Base-by-base conservation (phyloP, 192 early-diverging fungal genomes). In the Lobulomyces angularis region DNA sequence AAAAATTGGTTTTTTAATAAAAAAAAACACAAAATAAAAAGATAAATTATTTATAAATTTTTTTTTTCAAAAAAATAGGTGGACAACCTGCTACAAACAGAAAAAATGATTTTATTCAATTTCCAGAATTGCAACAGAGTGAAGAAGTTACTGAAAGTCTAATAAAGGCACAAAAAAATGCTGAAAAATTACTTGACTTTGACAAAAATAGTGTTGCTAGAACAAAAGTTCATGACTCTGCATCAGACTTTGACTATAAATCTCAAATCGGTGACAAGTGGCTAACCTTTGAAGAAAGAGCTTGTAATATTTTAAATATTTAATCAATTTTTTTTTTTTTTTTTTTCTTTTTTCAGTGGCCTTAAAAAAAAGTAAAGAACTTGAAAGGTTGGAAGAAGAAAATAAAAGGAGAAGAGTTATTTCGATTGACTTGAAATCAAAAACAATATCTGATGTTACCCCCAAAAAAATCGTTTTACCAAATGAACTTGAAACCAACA, bases 201-300 rank as follows among this genome's bases (percentile, higher is more conserved):
- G 56, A 69, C 29, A 25, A 52, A 4, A 61, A 69, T 37, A 51
- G 56, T 32, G 39, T 47, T 7, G 58, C 55, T 3, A 31, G 66
- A 23, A 69, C 66, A 19, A 38, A 49, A 29, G 66, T 69, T n/a
- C 48, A 53, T 46, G 65, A 69, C 27, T 32, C 33, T 2, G 61
- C 66, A 3, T 54, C 53, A 39, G 66, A 69, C 42, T 69, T 69
- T 38, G 54, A 63, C 30, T 55, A 46, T 26, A 21, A 51, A 21
- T 41, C 46, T 22, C 55, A 53, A 21, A 45, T 39, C 3, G 22
- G 29, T 14, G 62, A 71, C 37, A 64, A 59, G 32, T 71, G 68
- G 68, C 39, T 69, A 11, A 57, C 51, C 22, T 34, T 48, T 3
- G 68, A 71, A 41, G 61, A 71, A 37, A 43, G 68, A 1, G 65